Evolutionary conservation across 2,329 filamentous ascomycete species (phyloP).

Genomic region (Aspergillus sp.): DNA sequence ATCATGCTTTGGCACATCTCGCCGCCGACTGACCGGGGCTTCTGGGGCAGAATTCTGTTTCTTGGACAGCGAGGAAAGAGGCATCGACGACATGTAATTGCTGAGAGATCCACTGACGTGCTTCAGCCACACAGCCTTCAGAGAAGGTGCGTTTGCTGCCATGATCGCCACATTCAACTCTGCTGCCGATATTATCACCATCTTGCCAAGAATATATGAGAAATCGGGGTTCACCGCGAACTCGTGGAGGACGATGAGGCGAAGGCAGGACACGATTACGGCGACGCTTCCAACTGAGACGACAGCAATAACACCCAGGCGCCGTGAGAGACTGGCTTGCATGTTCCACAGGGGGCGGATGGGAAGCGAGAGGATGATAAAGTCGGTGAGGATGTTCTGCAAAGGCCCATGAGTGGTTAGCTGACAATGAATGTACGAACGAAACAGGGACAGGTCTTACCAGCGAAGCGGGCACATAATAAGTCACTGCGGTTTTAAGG

Average conservation of each 20-base stretch:
- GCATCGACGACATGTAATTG: background rate
- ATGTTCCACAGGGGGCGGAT: conserved; percentile 6
- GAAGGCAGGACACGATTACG: conserved; percentile 7
- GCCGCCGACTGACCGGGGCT: background rate
- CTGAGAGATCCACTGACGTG: background rate
- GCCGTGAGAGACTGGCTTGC: background rate
- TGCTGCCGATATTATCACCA: conserved; percentile 4
- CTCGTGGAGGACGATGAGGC: conserved; percentile 6
- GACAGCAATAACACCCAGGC: conserved; percentile 6
- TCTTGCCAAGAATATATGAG: conserved; percentile 5
- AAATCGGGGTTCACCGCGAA: conserved; percentile 1
- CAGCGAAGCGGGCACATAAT: conserved; percentile 9
- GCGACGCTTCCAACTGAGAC: conserved; percentile 6
- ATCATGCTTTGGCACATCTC: background rate
- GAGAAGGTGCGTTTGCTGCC: conserved; percentile 4
- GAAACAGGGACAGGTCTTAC: background rate
- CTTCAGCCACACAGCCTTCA: conserved; percentile 3
- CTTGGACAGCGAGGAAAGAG: background rate
- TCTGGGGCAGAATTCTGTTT: background rate
- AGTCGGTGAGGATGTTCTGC: conserved; percentile 8
- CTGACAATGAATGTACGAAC: no score
- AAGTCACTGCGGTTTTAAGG: conserved; percentile 1
- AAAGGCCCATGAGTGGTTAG: no score
- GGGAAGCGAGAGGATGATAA: conserved; percentile 1
- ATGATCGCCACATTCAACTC: conserved; percentile 6